These are phyloP conservation scores for Microstegium vimineum DNA, from an alignment of 176 grass and related monocot species.

Conservation along the genomic window DNA sequence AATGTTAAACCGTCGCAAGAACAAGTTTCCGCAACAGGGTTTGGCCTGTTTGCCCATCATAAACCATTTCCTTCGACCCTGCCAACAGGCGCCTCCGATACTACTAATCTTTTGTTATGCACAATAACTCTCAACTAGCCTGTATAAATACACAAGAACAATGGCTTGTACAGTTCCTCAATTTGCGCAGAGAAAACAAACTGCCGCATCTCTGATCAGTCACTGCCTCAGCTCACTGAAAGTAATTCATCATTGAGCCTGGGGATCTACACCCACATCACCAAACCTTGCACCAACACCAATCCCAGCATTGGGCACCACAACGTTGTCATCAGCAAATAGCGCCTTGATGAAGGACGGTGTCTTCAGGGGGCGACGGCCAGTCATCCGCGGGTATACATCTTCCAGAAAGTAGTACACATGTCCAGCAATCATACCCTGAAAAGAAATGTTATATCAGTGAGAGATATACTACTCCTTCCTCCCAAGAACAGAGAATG, in stretches of 20 bases:
- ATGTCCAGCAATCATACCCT: slow-evolving; percentile 99
- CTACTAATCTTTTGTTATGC: slow-evolving; percentile 44
- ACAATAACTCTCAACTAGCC: slow-evolving; percentile 46
- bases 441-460: slow-evolving; percentile 8
- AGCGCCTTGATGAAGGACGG: slow-evolving; percentile 84
- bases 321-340: slow-evolving; percentile 77
- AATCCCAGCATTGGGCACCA: slow-evolving; percentile 40
- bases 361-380: slow-evolving; percentile 74
- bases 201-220: not conserved
- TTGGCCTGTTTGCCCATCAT: not conserved
- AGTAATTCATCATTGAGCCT: slow-evolving; percentile 25
- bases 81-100: slow-evolving; percentile 1
- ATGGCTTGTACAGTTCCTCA: slow-evolving; percentile 28
- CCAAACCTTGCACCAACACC: slow-evolving; percentile 48
- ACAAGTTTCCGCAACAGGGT: not conserved
- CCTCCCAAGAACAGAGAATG: not conserved
- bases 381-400: slow-evolving; percentile 89
- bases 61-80: slow-evolving; percentile 6
- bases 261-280: slow-evolving; percentile 24
- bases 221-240: not conserved
- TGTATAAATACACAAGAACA: slow-evolving; percentile 41
- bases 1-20: slow-evolving; percentile 22
- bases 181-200: slow-evolving; percentile 17
- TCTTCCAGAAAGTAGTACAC: slow-evolving; percentile 93
- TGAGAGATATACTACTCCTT: not conserved